Evolutionary conservation across 331 rosid species (phyloP).

Genomic region (Acacia concinna): DNA sequence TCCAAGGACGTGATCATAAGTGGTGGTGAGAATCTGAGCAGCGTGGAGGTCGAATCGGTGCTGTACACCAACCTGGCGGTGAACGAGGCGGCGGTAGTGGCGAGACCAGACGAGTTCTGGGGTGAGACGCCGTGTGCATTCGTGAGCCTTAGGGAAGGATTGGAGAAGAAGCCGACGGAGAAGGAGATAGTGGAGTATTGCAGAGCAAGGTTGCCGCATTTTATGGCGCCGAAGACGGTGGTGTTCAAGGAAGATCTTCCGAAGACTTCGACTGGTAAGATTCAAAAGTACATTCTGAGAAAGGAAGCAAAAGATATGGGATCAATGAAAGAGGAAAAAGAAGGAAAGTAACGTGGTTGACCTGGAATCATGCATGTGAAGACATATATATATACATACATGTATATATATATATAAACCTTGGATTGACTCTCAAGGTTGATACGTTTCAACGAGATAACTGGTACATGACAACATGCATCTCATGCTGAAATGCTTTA

Average conservation of each 20-base stretch:
- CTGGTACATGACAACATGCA: too few species aligned
- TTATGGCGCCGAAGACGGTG: conserved; percentile 54
- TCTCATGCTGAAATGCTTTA: too few species aligned
- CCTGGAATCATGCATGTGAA: too few species aligned
- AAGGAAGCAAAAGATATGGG: conserved; percentile 38
- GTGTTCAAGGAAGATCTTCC: conserved; percentile 51
- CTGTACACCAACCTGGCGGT: conserved; percentile 38
- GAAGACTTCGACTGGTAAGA: conserved; percentile 40
- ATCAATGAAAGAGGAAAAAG: background rate
- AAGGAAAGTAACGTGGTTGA: too few species aligned
- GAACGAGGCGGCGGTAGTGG: conserved; percentile 54
- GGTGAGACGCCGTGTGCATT: conserved; percentile 59
- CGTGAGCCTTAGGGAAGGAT: conserved; percentile 34
- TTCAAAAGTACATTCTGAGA: conserved; percentile 42
- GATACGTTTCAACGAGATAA: too few species aligned
- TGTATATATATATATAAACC: too few species aligned
- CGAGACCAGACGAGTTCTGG: conserved; percentile 48
- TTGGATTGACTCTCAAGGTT: too few species aligned
- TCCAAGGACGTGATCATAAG: conserved; percentile 47
- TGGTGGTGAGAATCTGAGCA: conserved; percentile 49
- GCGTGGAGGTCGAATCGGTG: conserved; percentile 49
- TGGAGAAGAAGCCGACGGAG: conserved; percentile 31
- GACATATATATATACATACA: too few species aligned
- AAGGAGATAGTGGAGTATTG: conserved; percentile 42
- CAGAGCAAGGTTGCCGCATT: conserved; percentile 38